Evolutionary conservation across 1,139 yeast genomes (phyloP), one percentile per base, ranked within the genome.

Genomic region (Candida pseudoviswanathii): DNA sequence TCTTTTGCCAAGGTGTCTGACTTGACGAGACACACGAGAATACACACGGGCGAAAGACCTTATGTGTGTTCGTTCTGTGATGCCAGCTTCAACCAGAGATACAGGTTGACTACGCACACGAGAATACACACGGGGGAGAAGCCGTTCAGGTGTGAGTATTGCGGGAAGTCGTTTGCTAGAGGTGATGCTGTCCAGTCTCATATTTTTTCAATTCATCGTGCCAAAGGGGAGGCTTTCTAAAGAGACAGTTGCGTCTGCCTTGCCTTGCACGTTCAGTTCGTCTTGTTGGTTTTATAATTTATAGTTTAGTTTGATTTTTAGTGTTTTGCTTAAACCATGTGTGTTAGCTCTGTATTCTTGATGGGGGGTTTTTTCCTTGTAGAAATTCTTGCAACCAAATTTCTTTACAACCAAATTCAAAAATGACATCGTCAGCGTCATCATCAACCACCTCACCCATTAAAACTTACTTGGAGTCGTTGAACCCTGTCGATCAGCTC

Each of bases 101-200:
- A 65, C 52, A 50, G 69, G 29, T 55, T 65, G 37, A 64, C 68
- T 8, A 65, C 69, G 24, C 69, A 65, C 50, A 45, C 54, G 49
- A 55, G 69, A 44, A 55, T 57, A 37, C 69, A 65, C 51, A 59
- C 68, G 21, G 68, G 69, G 3, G 69, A 65, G 47, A 64, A 64
- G 50, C 69, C 69, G 26, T 64, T 64, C 45, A 45, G 38, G 36
- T 65, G 69, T 48, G 52, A 53, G 25, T 60, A 62, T 51, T 65
- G 68, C 46, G 62, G 57, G 8, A 63, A 62, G 47, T 45, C 54
- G 8, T 65, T 65, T 58, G 67, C 67, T 11, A 51, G 68, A 45
- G 68, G 68, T 37, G 68, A 64, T 56, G 67, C 68, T 2, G 63
- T 62, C 21, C 64, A 62, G 50, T 57, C 62, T 10, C 68, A 64